These are phyloP conservation scores for Canna indica DNA, from an alignment of 176 grass and related monocot genomes.

Conservation along the genomic window DNA sequence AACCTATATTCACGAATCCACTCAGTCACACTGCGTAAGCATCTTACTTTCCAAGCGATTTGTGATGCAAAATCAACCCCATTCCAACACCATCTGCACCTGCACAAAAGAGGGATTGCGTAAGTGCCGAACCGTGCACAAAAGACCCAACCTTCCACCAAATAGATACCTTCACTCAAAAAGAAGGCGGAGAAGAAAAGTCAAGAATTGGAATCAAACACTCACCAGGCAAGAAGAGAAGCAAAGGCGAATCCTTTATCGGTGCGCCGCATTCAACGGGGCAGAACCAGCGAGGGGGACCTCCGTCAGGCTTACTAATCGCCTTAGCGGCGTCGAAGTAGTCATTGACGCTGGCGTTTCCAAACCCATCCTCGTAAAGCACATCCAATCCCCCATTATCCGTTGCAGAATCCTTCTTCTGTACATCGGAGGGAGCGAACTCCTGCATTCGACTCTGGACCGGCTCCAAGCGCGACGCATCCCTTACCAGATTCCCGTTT, in stretches of 20 bases:
- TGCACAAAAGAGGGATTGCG: conserved; percentile 7
- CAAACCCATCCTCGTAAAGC: conserved; percentile 83
- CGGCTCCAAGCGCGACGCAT: conserved; percentile 4
- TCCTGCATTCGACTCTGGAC: not conserved
- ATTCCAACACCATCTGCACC: conserved; percentile 76
- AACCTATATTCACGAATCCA: not conserved
- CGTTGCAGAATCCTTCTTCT: conserved; percentile 3
- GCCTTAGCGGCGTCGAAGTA: conserved; percentile 64
- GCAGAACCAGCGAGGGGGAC: conserved; percentile 82
- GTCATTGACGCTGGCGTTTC: conserved; percentile 53
- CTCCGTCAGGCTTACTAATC: conserved; percentile 45
- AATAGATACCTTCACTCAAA: not conserved
- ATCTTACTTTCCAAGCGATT: conserved; percentile 85
- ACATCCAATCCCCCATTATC: conserved; percentile 20
- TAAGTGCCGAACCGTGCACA: not conserved
- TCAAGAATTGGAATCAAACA: not conserved
- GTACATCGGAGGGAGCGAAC: not conserved
- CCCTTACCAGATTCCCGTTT: not conserved
- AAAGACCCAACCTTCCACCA: not conserved
- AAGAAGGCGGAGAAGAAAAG: too few species aligned
- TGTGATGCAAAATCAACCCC: conserved; percentile 89
- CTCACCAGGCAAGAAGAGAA: conserved; percentile 88
- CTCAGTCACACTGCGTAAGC: not conserved
- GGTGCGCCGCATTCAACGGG: conserved; percentile 49
- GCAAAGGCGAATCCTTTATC: conserved; percentile 46